Percentiles rank a stretch among this genome's conserved stretches.
Conservation (phyloP, 345 rosid genomes). For the Isatis tinctoria region DNA sequence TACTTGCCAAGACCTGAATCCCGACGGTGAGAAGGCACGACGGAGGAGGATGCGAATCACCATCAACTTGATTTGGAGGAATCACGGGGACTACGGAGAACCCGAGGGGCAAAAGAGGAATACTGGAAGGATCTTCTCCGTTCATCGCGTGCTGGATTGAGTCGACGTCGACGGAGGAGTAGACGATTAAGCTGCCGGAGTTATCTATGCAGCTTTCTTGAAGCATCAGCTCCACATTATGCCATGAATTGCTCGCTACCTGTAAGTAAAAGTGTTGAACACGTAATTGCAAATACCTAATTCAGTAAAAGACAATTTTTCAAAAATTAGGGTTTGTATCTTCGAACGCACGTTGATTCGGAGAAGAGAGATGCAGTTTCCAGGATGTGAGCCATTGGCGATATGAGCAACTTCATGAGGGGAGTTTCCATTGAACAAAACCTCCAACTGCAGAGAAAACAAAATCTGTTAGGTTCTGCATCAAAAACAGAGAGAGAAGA, state of each 20-base stretch:
- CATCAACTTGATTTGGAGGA: constrained; percentile 20
- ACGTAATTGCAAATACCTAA: too few relatives aligned
- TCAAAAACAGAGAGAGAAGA: neutral
- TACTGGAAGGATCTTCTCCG: constrained; percentile 67
- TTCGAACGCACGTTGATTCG: constrained; percentile 62
- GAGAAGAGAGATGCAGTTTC: constrained; percentile 92
- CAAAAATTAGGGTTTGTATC: neutral
- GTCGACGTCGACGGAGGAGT: constrained; percentile 65
- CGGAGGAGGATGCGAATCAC: constrained; percentile 9
- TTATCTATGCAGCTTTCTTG: constrained; percentile 86
- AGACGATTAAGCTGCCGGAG: constrained; percentile 78
- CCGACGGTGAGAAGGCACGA: constrained; percentile 74
- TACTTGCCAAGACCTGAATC: constrained; percentile 76
- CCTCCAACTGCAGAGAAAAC: constrained; percentile 44
- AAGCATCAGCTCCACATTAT: constrained; percentile 77
- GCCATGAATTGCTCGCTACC: constrained; percentile 87
- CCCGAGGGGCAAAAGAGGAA: constrained; percentile 79
- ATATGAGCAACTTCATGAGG: constrained; percentile 93
- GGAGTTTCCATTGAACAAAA: constrained; percentile 76
- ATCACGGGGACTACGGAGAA: constrained; percentile 56
- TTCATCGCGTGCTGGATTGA: constrained; percentile 77
- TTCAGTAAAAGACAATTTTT: too few relatives aligned
- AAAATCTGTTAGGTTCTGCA: neutral
- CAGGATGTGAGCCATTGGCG: constrained; percentile 92
- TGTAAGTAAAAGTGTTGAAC: constrained; percentile 4